Conservation (phyloP, 257 asterid genomes). For the Sherardia arvensis region DNA sequence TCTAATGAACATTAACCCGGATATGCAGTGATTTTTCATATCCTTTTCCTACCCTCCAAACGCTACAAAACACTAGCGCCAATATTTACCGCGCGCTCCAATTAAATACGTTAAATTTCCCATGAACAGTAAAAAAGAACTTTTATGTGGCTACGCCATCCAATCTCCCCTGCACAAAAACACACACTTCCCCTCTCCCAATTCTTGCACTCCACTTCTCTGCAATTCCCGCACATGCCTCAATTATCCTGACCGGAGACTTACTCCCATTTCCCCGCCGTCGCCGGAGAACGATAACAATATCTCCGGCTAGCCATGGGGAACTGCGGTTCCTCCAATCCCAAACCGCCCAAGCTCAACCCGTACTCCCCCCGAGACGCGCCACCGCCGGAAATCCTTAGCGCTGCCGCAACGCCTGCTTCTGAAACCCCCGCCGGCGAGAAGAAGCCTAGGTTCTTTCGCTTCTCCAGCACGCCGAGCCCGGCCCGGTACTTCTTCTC, state of each 20-base stretch:
- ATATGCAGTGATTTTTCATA: neutral
- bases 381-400: conserved; percentile 6
- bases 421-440: neutral
- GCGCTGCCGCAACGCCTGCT: neutral
- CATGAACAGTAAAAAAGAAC: neutral
- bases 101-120: neutral
- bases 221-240: neutral
- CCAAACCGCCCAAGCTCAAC: conserved; percentile 45
- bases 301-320: conserved; percentile 33
- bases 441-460: conserved; percentile 20
- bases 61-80: conserved; percentile 1
- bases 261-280: neutral
- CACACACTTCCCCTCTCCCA: neutral
- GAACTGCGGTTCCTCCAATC: conserved; percentile 39
- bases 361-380: conserved; percentile 33
- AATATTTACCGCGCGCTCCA: neutral
- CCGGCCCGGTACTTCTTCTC: conserved; percentile 24
- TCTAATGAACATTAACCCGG: neutral
- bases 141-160: neutral
- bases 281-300: neutral
- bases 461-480: conserved; percentile 25
- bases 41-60: neutral
- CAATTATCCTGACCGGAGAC: conserved; percentile 1
- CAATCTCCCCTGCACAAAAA: neutral
- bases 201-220: neutral